Conservation (phyloP, 2,329 filamentous ascomycete genomes). For the Ploettnerulaceae sp. region DNA sequence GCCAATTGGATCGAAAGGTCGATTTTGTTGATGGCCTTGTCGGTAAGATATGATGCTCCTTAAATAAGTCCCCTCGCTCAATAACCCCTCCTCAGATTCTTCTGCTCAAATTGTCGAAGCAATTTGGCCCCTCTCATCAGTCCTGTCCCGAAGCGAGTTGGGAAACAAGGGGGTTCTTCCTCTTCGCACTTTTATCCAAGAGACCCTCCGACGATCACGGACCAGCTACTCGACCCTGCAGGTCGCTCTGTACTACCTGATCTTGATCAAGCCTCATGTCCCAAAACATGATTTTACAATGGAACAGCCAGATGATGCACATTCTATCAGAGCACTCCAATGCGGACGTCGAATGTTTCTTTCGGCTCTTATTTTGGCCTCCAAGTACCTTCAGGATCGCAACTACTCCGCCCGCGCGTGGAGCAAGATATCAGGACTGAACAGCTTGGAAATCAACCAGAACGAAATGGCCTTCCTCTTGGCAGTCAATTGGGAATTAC, state of each 20-base stretch:
- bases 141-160: conserved; percentile 67
- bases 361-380: conserved; percentile 87
- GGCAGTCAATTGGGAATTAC: conserved; percentile 89
- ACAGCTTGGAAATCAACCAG: conserved; percentile 88
- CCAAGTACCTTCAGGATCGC: conserved; percentile 95
- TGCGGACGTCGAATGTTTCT: conserved; percentile 98
- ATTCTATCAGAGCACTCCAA: conserved; percentile 74
- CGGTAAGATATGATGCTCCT: conserved; percentile 62
- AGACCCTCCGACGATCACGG: conserved; percentile 88
- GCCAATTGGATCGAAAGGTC: conserved; percentile 87
- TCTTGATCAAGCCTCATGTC: conserved; percentile 88
- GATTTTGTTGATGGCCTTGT: conserved; percentile 96
- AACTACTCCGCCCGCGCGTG: conserved; percentile 97
- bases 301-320: conserved; percentile 72
- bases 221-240: conserved; percentile 97
- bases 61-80: conserved; percentile 34
- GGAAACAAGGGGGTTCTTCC: conserved; percentile 76
- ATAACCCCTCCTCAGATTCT: conserved; percentile 62
- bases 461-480: conserved; percentile 91
- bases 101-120: conserved; percentile 95
- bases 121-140: conserved; percentile 90
- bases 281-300: conserved; percentile 79
- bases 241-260: conserved; percentile 92
- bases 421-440: conserved; percentile 98
- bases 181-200: conserved; percentile 92